These are phyloP conservation scores for Mycena indigotica DNA, from an alignment of 768 basidiomycete species.

Conservation along the genomic window DNA sequence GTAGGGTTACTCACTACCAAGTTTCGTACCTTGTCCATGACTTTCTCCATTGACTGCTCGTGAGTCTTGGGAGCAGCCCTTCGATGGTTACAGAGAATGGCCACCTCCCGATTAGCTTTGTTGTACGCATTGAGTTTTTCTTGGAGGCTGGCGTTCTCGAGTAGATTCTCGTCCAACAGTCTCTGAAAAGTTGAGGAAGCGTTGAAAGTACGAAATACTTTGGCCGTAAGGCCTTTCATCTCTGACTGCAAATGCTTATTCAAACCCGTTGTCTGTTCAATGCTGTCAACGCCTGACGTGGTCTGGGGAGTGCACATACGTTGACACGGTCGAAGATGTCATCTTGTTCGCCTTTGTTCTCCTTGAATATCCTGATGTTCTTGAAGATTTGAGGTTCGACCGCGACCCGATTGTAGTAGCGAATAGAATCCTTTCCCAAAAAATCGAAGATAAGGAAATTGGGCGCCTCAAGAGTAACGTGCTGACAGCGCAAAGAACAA, in stretches of 20 bases:
- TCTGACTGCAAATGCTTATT: conserved; percentile 92
- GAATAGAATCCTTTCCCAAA: conserved; percentile 98
- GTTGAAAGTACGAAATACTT: conserved; percentile 99
- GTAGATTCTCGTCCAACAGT: conserved; percentile 70
- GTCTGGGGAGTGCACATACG: conserved; percentile 56
- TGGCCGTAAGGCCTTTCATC: conserved; percentile 98
- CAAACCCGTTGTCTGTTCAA: conserved; percentile 65
- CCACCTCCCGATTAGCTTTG: conserved; percentile 94
- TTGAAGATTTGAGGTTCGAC: conserved; percentile 96
- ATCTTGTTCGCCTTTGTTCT: conserved; percentile 85
- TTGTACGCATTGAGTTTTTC: conserved; percentile 98
- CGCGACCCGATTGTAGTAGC: conserved; percentile 89
- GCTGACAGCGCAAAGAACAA: conserved; percentile 95
- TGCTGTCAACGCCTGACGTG: conserved; percentile 7
- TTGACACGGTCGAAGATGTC: conserved; percentile 93
- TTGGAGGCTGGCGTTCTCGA: conserved; percentile 72
- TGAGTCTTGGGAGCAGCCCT: conserved; percentile 90
- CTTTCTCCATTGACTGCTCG: conserved; percentile 91
- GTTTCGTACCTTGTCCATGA: conserved; percentile 78
- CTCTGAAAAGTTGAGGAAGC: conserved; percentile 96
- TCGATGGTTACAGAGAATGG: conserved; percentile 99
- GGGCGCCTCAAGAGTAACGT: conserved; percentile 88
- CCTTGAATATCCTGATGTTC: conserved; percentile 96
- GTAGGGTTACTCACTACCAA: background rate
- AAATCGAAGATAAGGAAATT: conserved; percentile 94